A percentile compares a stretch with the other conserved stretches of the same genome.
Conservation (phyloP, 345 rosid species). For the Moringa oleifera region DNA sequence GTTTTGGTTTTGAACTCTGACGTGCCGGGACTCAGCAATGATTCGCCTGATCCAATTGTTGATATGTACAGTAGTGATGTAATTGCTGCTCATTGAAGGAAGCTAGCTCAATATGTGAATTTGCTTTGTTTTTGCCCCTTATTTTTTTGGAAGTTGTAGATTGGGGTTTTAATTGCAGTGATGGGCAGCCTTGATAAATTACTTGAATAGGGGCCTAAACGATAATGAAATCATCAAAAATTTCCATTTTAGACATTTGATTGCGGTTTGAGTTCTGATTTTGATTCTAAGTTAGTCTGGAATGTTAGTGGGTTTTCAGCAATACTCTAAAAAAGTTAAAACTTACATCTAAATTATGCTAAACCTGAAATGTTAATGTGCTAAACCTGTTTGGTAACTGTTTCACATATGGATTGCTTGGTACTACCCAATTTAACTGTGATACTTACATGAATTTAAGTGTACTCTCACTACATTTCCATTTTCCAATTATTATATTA, state of each 20-base stretch:
- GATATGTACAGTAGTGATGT: constrained; percentile 23
- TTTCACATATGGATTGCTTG: too few species aligned
- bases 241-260: constrained; percentile 6
- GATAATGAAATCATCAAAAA: constrained; percentile 6
- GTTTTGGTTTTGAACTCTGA: constrained; percentile 21
- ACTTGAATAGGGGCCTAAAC: constrained; percentile 4
- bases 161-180: not conserved
- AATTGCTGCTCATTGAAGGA: too few species aligned
- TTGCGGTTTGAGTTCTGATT: not conserved
- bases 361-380: too few species aligned
- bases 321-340: too few species aligned
- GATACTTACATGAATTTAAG: too few species aligned
- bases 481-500: too few species aligned
- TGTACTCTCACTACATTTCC: too few species aligned
- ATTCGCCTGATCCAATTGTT: constrained; percentile 23
- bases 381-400: too few species aligned
- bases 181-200: not conserved
- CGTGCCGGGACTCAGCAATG: constrained; percentile 22
- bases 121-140: not conserved
- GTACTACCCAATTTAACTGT: too few species aligned
- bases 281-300: not conserved
- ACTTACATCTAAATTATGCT: too few species aligned
- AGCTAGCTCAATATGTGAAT: constrained; percentile 13
- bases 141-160: constrained; percentile 4
- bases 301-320: too few species aligned